Evolutionary conservation across 441 rosid species (phyloP), one percentile per base, ranked within the genome.

Genomic region (Gossypium gossypioides): DNA sequence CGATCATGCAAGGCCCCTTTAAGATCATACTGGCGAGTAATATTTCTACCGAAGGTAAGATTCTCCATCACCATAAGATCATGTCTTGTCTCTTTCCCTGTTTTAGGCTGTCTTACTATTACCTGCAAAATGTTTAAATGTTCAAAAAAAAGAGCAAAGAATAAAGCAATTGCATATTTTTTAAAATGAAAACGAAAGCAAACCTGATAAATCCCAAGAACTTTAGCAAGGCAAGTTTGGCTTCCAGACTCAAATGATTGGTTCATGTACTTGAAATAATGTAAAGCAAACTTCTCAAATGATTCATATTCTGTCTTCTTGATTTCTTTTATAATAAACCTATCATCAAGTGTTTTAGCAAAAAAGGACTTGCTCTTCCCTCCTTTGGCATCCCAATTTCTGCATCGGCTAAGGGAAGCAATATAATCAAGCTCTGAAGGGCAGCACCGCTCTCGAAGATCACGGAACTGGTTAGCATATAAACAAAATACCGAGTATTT

Each of bases 1-100:
- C 98, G 91, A 62, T 88, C 96, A 25, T 89, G 93, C 1, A 92
- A 75, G 66, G 98, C 97, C 1, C 99, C 98, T 85, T 95, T 95
- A 25, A 95, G 93, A 81, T 95, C 99, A 44, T 95, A 95, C 71
- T 86, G 96, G 13, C 99, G 97, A 79, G 86, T 82, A 16, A 92
- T 79, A 72, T 84, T 89, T 57, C 91, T 79, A 24, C 92, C 88
- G 15, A 83, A 95, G 57, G 89, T 84, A 65, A 95, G 97, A 80
- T 95, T 95, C 90, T 95, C 99, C 97, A 95, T 95, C 58, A 95
- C 95, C 98, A 95, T 87, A 75, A 95, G 85, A 82, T 92, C 99
- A 56, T 87, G 96, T 34, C 87, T 79, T 21, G 72, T 73, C 81
- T 95, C 98, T 80, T 89, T 95, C 55, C 99, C 97, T 19, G 80